Conservation (phyloP, 2,329 filamentous ascomycete species). For the Penicillium polonicum region DNA sequence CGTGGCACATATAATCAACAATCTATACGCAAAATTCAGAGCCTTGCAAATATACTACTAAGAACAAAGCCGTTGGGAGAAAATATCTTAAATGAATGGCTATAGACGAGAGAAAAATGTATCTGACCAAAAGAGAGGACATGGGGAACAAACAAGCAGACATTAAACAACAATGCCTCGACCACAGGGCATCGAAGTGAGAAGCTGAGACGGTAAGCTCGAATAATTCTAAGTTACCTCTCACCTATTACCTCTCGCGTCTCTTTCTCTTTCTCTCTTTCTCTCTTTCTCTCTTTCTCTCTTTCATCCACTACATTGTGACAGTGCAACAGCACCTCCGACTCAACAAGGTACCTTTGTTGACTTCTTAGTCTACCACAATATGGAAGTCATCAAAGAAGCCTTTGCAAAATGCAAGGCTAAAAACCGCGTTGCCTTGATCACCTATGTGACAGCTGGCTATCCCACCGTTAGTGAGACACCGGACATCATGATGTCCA, state of each 20-base stretch:
- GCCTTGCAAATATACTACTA: background rate
- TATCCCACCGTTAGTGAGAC: constrained; percentile 77
- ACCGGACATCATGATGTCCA: constrained; percentile 74
- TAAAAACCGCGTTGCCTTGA: constrained; percentile 67
- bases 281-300: background rate
- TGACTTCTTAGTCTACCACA: background rate
- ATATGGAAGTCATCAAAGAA: constrained; percentile 46
- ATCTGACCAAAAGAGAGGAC: background rate
- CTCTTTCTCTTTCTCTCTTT: background rate
- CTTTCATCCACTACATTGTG: background rate
- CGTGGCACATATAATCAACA: background rate
- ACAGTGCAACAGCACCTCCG: background rate
- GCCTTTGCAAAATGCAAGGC: constrained; percentile 54
- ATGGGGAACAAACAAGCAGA: background rate
- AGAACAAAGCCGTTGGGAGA: background rate
- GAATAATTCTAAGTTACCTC: background rate
- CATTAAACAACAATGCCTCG: background rate
- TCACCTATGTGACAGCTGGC: constrained; percentile 93
- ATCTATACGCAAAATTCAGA: background rate
- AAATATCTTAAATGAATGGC: background rate
- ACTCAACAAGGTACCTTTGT: background rate
- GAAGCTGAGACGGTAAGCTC: background rate
- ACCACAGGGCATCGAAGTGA: background rate
- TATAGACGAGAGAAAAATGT: background rate
- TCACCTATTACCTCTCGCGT: background rate